Evolutionary conservation across 2,329 filamentous ascomycete genomes (phyloP).

Genomic region (Pyrenochaeta sp.): DNA sequence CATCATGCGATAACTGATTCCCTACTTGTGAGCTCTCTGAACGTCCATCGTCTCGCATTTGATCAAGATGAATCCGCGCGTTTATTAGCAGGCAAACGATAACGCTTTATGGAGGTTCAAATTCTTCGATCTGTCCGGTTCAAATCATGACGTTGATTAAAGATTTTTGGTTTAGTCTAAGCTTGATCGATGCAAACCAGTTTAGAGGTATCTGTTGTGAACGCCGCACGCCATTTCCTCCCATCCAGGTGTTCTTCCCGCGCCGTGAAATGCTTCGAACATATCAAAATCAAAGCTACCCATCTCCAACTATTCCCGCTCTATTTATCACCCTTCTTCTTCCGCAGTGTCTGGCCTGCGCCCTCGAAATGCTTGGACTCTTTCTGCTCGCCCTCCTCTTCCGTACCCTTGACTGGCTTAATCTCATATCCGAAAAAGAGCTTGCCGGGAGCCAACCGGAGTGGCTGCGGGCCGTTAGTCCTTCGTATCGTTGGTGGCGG

Average conservation of each 20-base stretch:
- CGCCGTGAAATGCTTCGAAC: conserved; percentile 37
- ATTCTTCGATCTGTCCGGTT: not conserved
- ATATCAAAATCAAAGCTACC: conserved; percentile 1
- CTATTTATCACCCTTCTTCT: conserved; percentile 69
- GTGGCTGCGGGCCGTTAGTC: conserved; percentile 83
- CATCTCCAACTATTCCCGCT: not conserved
- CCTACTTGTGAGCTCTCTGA: not conserved
- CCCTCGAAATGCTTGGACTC: conserved; percentile 76
- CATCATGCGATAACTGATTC: not conserved
- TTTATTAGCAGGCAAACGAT: not conserved
- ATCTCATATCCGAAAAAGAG: conserved; percentile 97
- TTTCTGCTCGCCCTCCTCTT: conserved; percentile 67
- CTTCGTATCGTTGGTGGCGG: conserved; percentile 55
- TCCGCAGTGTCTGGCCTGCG: conserved; percentile 81
- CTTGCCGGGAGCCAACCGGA: conserved; percentile 86
- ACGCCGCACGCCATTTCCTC: conserved; percentile 29
- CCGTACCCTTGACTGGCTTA: conserved; percentile 83
- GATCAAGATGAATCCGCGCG: not conserved
- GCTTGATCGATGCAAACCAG: not conserved
- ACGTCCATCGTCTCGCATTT: not conserved
- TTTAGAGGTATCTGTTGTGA: conserved; percentile 15
- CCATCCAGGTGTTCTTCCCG: conserved; percentile 16
- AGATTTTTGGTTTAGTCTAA: not conserved
- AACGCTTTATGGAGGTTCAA: too few species aligned
- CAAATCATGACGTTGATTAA: not conserved